phyloP scores from a whole-genome alignment of 352 stramenopile genomes.

The Poterioochromonas sp. region DNA sequence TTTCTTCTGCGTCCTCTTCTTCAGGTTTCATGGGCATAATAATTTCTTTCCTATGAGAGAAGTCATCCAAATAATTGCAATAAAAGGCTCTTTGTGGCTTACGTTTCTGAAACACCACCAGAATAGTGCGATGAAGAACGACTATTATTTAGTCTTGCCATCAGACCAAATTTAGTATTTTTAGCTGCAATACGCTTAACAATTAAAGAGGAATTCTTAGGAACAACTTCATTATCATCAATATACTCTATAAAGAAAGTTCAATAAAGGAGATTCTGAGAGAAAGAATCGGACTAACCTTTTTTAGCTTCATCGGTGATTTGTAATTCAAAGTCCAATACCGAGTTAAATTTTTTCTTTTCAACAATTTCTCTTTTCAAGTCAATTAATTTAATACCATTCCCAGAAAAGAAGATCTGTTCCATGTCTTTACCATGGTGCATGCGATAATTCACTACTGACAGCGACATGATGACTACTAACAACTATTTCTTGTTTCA shows the following conservation, averaged over 20 bases:
- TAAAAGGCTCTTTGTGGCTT: not conserved
- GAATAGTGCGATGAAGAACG: not conserved
- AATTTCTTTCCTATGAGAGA: not conserved
- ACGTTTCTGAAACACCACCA: not conserved
- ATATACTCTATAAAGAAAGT: not conserved
- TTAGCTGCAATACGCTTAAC: not conserved
- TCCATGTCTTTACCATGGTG: conserved; percentile 20
- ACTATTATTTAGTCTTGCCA: not conserved
- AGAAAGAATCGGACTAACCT: conserved; percentile 5
- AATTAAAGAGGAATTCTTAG: conserved; percentile 18
- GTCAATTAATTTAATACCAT: conserved; percentile 27
- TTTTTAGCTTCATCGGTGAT: conserved; percentile 6
- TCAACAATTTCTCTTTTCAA: conserved; percentile 24
- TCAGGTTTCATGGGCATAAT: conserved; percentile 16
- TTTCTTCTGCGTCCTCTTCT: not conserved
- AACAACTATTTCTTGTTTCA: no score
- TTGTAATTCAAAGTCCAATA: conserved; percentile 19
- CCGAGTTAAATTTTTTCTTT: not conserved
- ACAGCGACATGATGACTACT: no score
- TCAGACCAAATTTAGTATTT: not conserved
- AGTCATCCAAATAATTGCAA: not conserved
- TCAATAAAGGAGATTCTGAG: not conserved
- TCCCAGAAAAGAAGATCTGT: conserved; percentile 5
- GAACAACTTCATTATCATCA: conserved; percentile 26
- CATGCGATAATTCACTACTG: conserved; percentile 27